These are phyloP conservation scores for Phialocephala sp. DNA, from an alignment of 2,329 filamentous ascomycete species.

Conservation along the genomic window DNA sequence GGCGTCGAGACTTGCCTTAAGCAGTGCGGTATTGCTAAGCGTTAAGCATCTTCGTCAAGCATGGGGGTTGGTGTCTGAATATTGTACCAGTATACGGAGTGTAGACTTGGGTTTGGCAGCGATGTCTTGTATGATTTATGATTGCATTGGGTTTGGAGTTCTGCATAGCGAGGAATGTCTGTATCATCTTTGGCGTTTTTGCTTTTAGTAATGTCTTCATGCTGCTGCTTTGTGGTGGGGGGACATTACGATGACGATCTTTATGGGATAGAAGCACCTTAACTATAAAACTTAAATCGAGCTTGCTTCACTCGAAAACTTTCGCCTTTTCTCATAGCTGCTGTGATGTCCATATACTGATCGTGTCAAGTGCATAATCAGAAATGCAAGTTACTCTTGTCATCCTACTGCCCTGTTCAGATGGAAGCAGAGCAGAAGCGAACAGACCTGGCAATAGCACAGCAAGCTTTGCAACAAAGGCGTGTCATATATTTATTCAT, in stretches of 20 bases:
- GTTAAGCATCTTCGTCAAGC: constrained; percentile 1
- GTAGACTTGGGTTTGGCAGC: not conserved
- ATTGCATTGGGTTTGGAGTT: constrained; percentile 7
- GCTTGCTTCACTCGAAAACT: constrained; percentile 13
- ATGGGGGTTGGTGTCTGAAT: not conserved
- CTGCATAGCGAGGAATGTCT: constrained; percentile 8
- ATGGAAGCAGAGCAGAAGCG: not conserved
- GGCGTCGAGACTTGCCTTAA: constrained; percentile 59
- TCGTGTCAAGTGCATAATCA: not conserved
- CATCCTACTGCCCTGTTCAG: no score
- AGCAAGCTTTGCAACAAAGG: not conserved
- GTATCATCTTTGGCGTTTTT: constrained; percentile 7
- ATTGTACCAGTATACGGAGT: not conserved
- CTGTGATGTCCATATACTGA: not conserved
- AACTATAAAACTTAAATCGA: constrained; percentile 14
- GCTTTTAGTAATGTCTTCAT: constrained; percentile 4
- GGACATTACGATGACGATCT: not conserved
- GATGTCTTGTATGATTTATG: constrained; percentile 1
- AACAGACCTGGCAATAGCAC: not conserved
- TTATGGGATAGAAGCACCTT: constrained; percentile 5
- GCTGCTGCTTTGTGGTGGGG: not conserved
- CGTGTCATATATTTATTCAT: no score
- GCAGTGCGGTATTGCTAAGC: constrained; percentile 47
- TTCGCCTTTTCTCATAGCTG: not conserved
- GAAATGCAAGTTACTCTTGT: not conserved